Evolutionary conservation across 768 basidiomycete genomes (phyloP).

Genomic region (Fomitopsis serialis): DNA sequence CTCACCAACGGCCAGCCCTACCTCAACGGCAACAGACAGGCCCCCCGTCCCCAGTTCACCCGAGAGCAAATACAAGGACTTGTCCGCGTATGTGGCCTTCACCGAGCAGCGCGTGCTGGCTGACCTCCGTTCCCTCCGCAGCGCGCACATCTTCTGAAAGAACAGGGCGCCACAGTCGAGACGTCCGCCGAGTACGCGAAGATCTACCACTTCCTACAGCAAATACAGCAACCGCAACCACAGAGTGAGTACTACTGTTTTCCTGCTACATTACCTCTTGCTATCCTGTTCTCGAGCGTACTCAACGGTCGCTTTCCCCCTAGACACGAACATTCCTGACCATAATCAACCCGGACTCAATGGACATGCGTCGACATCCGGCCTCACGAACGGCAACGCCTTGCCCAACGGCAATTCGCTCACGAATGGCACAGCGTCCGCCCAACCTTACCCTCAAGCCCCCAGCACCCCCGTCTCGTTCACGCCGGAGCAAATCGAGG

Average conservation of each 20-base stretch:
- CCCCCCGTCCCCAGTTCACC: conserved; percentile 1
- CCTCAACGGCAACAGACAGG: conserved; percentile 12
- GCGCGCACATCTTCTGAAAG: conserved; percentile 39
- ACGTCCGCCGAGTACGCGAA: conserved; percentile 37
- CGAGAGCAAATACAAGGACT: conserved; percentile 22
- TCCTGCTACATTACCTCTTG: not conserved
- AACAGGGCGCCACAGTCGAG: conserved; percentile 41
- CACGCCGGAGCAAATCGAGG: conserved; percentile 65
- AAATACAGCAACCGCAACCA: conserved; percentile 30
- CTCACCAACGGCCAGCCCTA: conserved; percentile 11
- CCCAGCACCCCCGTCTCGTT: conserved; percentile 76
- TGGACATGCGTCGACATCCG: conserved; percentile 15
- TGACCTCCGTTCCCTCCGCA: conserved; percentile 17
- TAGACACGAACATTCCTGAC: conserved; percentile 4
- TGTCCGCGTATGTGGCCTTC: conserved; percentile 18
- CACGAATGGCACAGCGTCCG: conserved; percentile 44
- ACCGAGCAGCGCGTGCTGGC: not conserved
- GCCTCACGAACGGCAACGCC: conserved; percentile 29
- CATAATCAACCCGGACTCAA: conserved; percentile 15
- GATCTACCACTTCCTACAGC: conserved; percentile 33
- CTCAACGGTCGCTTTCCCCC: not conserved
- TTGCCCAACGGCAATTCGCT: conserved; percentile 36
- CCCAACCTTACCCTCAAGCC: conserved; percentile 44
- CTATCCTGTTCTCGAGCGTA: not conserved
- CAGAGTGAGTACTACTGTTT: conserved; percentile 8